These are phyloP conservation scores for Endocalyx cinctus DNA, from an alignment of 2,329 filamentous ascomycete genomes.

Conservation along the genomic window DNA sequence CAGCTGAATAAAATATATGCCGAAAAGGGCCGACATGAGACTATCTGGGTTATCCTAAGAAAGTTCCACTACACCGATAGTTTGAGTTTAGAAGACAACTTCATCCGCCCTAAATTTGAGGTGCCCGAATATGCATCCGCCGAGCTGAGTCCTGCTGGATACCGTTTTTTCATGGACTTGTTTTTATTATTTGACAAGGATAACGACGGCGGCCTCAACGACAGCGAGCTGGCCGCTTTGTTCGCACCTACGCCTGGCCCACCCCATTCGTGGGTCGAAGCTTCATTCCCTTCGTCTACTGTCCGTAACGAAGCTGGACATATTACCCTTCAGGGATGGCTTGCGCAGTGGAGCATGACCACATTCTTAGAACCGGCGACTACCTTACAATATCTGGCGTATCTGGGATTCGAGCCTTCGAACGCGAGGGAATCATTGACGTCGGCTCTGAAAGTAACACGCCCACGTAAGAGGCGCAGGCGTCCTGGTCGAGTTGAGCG, in stretches of 20 bases:
- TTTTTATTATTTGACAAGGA: slow-evolving; percentile 96
- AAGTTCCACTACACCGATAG: slow-evolving; percentile 97
- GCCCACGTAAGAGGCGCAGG: slow-evolving; percentile 78
- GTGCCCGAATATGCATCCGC: slow-evolving; percentile 89
- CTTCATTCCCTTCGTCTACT: slow-evolving; percentile 86
- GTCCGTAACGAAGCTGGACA: slow-evolving; percentile 93
- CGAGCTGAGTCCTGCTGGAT: slow-evolving; percentile 88
- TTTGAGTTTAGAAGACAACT: slow-evolving; percentile 82
- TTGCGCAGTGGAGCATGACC: slow-evolving; percentile 99
- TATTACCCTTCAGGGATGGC: slow-evolving; percentile 94
- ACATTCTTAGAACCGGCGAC: slow-evolving; percentile 95
- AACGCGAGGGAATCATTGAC: slow-evolving; percentile 74
- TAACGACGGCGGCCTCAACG: slow-evolving; percentile 90
- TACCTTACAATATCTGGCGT: slow-evolving; percentile 91
- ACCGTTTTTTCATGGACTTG: slow-evolving; percentile 95
- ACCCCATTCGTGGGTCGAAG: slow-evolving; percentile 81
- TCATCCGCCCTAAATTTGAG: slow-evolving; percentile 89
- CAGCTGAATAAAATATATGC: slow-evolving; percentile 93
- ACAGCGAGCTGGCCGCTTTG: slow-evolving; percentile 75
- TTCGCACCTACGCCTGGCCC: slow-evolving; percentile 92
- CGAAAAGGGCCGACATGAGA: slow-evolving; percentile 95
- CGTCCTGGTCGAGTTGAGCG: slow-evolving; percentile 82
- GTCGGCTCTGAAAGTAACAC: slow-evolving; percentile 85
- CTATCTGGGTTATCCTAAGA: slow-evolving; percentile 93
- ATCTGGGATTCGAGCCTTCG: slow-evolving; percentile 85